phyloP scores from a whole-genome alignment of 352 stramenopile species.

The Phytopythium oedochilum region DNA sequence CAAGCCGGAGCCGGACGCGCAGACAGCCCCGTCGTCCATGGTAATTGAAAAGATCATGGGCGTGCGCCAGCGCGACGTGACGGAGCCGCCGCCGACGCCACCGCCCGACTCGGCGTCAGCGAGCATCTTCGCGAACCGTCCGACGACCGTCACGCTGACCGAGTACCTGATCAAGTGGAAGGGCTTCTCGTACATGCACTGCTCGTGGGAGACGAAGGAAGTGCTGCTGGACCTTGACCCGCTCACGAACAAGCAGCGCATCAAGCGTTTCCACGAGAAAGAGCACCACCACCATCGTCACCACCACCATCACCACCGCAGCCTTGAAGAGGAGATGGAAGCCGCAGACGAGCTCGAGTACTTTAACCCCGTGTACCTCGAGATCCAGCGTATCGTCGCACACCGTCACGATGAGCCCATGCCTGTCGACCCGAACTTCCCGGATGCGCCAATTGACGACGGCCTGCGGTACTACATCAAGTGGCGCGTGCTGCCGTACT shows the following conservation, averaged over 20 bases:
- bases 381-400: slow-evolving; percentile 86
- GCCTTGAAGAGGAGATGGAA: slow-evolving; percentile 27
- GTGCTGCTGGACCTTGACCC: slow-evolving; percentile 74
- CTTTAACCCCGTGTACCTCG: slow-evolving; percentile 89
- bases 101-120: slow-evolving; percentile 22
- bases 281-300: slow-evolving; percentile 35
- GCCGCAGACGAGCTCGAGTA: slow-evolving; percentile 67
- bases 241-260: slow-evolving; percentile 82
- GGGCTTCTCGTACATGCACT: slow-evolving; percentile 87
- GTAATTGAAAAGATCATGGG: slow-evolving; percentile 90
- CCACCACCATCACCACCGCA: slow-evolving; percentile 35
- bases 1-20: slow-evolving; percentile 5
- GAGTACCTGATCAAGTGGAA: slow-evolving; percentile 93
- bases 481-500: slow-evolving; percentile 84
- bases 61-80: slow-evolving; percentile 42
- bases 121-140: slow-evolving; percentile 33
- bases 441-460: slow-evolving; percentile 80
- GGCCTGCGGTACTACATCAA: slow-evolving; percentile 84
- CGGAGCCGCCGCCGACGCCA: slow-evolving; percentile 14
- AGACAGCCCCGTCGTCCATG: slow-evolving; percentile 31
- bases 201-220: slow-evolving; percentile 77
- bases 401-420: slow-evolving; percentile 66
- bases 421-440: slow-evolving; percentile 36
- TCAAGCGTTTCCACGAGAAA: slow-evolving; percentile 88
- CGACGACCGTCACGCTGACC: slow-evolving; percentile 28